Base-by-base conservation (phyloP, 495 filamentous ascomycete genomes). In the Thermochaetoides thermophila region DNA sequence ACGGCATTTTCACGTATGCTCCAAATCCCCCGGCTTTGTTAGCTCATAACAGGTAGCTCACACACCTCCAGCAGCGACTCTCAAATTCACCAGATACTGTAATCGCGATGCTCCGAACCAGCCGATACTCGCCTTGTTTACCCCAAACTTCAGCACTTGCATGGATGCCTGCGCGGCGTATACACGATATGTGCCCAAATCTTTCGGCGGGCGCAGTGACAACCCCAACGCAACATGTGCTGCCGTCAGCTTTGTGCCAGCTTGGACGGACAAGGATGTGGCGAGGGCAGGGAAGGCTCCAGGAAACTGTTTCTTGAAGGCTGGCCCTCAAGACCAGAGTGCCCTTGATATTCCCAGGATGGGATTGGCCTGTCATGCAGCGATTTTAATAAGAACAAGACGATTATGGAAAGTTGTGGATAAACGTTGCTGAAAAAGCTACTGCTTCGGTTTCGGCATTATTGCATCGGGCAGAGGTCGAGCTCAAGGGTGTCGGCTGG, bases 161-260 rank as follows among this genome's bases (percentile, higher is more conserved):
- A 64, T 66, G 38, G 62, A 66, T 35, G 58, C 60, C 13, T 66
- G 62, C 46, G 54, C 60, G 12, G 50, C 49, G 4, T 66, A 57
- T 32, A 48, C 56, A 7, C 43, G 31, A 5, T 64, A 56, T 27
- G 43, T 52, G 7, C 42, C 55, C 4, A 19, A 23, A 1, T 27
- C 40, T 12, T 60, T 57, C 21, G 39, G 41, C 20, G 37, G 25
- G 16, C 37, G 37, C 15, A 33, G 35, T 13, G 38, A 35, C n/a
- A 39, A 43, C 24, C 22, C 19, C 25, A 58, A 59, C 34, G 38
- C 46, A 10, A 61, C 49, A 1, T 66, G 62, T 36, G 38, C 34
- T 0, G 62, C 45, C 5, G 55, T 66, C 10, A 62, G 53, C 28
- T 66, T 55, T 37, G 52, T 66, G 32, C 59, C 62, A 0, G 42